Percentiles rank a stretch among this genome's conserved stretches.
phyloP scores from a whole-genome alignment of 371 early-diverging fungal species.

The Mortierella sp. region DNA sequence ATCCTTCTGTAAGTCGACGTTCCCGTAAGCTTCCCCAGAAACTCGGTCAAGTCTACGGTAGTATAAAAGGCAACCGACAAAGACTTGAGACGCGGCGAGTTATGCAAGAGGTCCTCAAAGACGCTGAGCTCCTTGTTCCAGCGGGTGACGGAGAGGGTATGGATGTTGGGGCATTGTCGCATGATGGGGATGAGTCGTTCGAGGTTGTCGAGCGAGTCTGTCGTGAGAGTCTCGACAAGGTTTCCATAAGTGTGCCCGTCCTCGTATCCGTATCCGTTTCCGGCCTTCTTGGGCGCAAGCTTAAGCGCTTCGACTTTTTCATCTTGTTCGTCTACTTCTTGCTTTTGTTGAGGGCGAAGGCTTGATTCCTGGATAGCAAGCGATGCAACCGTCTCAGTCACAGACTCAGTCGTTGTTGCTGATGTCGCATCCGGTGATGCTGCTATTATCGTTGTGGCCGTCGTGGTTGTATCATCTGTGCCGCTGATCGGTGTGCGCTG shows the following conservation, averaged over 20 bases:
- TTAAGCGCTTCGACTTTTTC: background rate
- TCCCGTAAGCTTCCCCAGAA: constrained; percentile 14
- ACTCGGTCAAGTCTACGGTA: constrained; percentile 31
- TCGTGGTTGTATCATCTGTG: background rate
- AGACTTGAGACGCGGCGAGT: constrained; percentile 15
- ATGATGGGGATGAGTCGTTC: constrained; percentile 24
- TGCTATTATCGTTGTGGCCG: background rate
- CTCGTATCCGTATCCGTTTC: background rate
- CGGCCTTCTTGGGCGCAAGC: background rate
- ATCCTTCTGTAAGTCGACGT: background rate
- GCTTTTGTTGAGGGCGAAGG: background rate
- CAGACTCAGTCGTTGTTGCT: background rate
- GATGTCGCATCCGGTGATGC: background rate
- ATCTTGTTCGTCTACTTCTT: background rate
- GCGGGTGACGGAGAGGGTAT: constrained; percentile 29
- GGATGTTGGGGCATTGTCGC: constrained; percentile 32
- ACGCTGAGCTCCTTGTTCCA: constrained; percentile 29
- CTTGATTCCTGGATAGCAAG: background rate
- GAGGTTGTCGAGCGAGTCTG: constrained; percentile 44
- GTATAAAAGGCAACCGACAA: constrained; percentile 41
- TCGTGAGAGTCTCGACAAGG: constrained; percentile 32
- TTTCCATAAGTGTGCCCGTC: constrained; percentile 14
- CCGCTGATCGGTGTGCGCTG: background rate
- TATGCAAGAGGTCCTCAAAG: constrained; percentile 14
- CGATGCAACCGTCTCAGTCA: background rate